Base-by-base conservation (phyloP, 2,329 filamentous ascomycete genomes). In the Cryphonectria naterciae region DNA sequence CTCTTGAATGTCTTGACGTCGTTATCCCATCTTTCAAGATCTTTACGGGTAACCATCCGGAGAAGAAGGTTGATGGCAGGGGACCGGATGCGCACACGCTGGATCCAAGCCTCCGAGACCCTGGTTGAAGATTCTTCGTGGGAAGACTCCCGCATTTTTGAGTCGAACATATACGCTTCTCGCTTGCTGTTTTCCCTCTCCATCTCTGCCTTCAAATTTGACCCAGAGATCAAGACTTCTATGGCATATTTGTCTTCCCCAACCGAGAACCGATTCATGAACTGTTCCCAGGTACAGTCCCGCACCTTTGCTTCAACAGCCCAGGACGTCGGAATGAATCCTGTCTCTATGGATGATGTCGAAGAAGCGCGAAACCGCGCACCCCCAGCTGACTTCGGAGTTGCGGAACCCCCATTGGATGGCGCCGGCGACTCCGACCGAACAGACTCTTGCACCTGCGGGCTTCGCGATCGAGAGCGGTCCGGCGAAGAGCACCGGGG, bases 111-210 rank as follows among this genome's bases (percentile, higher is more conserved):
- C 22, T 64, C 39, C 35, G 39, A 64, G 39, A 46, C 37, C 35
- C 19, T 19, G 7, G 32, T 64, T 41, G 41, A 41, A 41, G 41
- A 46, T n/a, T 49, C n/a, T 25, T 64, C 37, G 22, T 25, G 28
- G 61, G 37, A 22, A 1, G n/a, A 49, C 8, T 25, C 19, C n/a
- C 39, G 35, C 37, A 15, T 0, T 25, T 25, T 64, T 4, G 46
- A 52, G 0, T 10, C 19, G 7, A 19, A 22, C 0, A 10, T 3
- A 52, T 2, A 7, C 2, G 1, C 10, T 7, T 25, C 1, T n/a
- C 19, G 46, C 46, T 25, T 25, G 6, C 1, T 52, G 1, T 6
- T 10, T 52, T 52, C 46, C 4, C 8, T 25, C 8, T n/a, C 2
- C 46, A 52, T 52, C 8, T 52, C 46, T 4, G 0, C 22, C 4